Evolutionary conservation across 176 grass and related monocot species (phyloP).

Genomic region (Lolium rigidum): DNA sequence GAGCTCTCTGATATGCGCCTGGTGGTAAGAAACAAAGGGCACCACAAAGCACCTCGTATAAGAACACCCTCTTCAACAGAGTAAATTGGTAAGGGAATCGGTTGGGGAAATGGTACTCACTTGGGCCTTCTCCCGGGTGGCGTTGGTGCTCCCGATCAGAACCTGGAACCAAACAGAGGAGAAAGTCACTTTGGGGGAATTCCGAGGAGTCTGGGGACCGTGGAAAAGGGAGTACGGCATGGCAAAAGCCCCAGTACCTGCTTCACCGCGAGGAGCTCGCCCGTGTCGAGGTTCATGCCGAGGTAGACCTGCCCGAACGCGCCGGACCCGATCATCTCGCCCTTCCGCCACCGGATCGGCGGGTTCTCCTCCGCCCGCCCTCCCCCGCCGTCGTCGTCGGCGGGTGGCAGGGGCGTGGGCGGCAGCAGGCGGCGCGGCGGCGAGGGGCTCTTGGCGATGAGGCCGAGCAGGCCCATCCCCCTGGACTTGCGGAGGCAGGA

Average conservation of each 20-base stretch:
- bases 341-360: constrained; percentile 87
- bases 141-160: constrained; percentile 76
- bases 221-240: constrained; percentile 4
- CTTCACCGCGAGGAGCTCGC: constrained; percentile 94
- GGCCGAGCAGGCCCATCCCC: constrained; percentile 71
- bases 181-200: constrained; percentile 8
- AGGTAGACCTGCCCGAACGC: constrained; percentile 95
- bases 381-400: not conserved
- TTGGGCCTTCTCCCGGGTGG: constrained; percentile 93
- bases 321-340: constrained; percentile 83
- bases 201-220: not conserved
- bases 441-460: constrained; percentile 75
- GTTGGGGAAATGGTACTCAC: constrained; percentile 50
- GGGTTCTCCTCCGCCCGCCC: constrained; percentile 52
- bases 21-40: constrained; percentile 21
- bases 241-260: constrained; percentile 52
- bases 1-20: constrained; percentile 94
- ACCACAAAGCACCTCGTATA: constrained; percentile 8
- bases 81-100: not conserved
- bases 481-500: constrained; percentile 87
- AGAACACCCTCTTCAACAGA: constrained; percentile 6
- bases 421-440: constrained; percentile 58
- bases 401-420: constrained; percentile 17
- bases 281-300: constrained; percentile 99
- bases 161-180: constrained; percentile 57